Percentiles rank a stretch among this genome's conserved stretches.
Evolutionary conservation across 2,329 filamentous ascomycete species (phyloP).

Genomic region (Penicillium olsonii): DNA sequence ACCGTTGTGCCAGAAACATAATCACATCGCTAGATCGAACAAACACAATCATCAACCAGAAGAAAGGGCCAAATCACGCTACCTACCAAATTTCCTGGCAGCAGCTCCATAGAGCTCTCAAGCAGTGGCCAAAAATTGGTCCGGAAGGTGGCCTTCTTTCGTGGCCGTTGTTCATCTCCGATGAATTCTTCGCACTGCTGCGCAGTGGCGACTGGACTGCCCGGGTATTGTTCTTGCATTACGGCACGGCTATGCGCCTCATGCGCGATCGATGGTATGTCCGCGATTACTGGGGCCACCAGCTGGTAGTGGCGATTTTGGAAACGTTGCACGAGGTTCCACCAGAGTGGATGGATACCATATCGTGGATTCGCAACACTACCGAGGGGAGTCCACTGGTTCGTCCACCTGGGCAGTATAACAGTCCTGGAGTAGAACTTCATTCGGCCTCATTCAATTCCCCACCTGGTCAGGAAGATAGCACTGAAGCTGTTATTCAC

Average conservation of each 20-base stretch:
- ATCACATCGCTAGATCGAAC: conserved; percentile 26
- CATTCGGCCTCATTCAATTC: no score
- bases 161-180: conserved; percentile 33
- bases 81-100: conserved; percentile 29
- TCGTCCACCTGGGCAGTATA: no score
- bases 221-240: conserved; percentile 33
- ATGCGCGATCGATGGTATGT: conserved; percentile 36
- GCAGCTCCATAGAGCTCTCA: conserved; percentile 26
- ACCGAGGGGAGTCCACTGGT: no score
- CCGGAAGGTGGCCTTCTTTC: conserved; percentile 33
- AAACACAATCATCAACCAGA: conserved; percentile 17
- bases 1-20: conserved; percentile 30
- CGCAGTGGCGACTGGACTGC: conserved; percentile 34
- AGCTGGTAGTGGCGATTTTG: conserved; percentile 32
- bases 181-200: conserved; percentile 26
- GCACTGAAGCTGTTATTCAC: no score
- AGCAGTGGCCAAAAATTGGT: conserved; percentile 31
- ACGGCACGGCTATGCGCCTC: conserved; percentile 33
- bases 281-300: conserved; percentile 32
- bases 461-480: no score
- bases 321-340: conserved; percentile 29
- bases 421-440: no score
- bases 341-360: conserved; percentile 27
- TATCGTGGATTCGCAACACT: conserved; percentile 36
- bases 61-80: conserved; percentile 12